Base-by-base conservation (phyloP, 768 basidiomycete species). In the Boletus pseudopeckii region DNA sequence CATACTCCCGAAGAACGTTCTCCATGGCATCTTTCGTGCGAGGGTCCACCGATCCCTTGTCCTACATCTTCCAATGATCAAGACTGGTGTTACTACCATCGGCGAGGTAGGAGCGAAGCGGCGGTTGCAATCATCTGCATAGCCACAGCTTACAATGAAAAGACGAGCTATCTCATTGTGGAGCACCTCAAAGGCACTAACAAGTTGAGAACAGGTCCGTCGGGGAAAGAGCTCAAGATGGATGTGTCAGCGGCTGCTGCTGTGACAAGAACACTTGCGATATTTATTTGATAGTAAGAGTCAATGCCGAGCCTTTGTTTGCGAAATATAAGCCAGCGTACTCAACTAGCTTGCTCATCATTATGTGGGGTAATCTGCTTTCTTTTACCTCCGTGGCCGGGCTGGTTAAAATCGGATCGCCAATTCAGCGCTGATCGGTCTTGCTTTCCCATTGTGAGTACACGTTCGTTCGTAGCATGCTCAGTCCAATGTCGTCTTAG, bases 371-470 rank as follows among this genome's bases (percentile, higher is more conserved):
- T 77, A 50, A 28, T 61, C 10, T 10, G 5, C 17, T 32, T 28
- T 28, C 3, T 36, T 41, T 2, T 40, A 9, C 10, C 17, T 45
- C 4, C 32, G 8, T 36, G 2, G 3, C 17, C 1, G 1, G 24
- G 36, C 24, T 42, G 7, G n/a, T 20, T 47, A 20, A 62, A 20
- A 10, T 22, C 14, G 11, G 42, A 17, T 28, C 30, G 5, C 26
- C 59, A 9, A 56, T 56, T 15, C 26, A 87, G 87, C 81, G 2
- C 73, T 90, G 39, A 90, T 90, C 54, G 28, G 88, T 9, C 76
- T 90, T 11, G 88, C 87, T 28, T 28, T 28, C 9, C 9, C 24
- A 26, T 26, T 6, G 24, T 26, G 24, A 26, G 24, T 26, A 26
- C 24, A 26, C 24, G 24, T 26, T 26, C 24, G 24, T 26, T 26